Evolutionary conservation across 345 rosid genomes (phyloP), one percentile per base, ranked within the genome.

Genomic region (Brassica cretica): DNA sequence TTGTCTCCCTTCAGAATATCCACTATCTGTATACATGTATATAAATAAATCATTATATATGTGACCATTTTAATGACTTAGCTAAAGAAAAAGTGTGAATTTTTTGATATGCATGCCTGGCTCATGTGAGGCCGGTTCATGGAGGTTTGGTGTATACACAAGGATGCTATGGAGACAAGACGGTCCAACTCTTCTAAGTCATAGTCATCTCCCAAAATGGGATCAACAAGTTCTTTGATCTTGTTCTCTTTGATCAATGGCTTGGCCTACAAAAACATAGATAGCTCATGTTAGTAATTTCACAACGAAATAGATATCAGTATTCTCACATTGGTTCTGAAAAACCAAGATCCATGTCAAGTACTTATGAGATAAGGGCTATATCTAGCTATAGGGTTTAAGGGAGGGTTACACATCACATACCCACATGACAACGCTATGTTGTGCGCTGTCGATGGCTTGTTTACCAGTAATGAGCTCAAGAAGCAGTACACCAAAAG

Each of bases 401-500:
- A 71, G 72, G 56, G 61, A 29, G 10, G 39, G 39, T 46, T 0
- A 21, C 29, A 63, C n/a, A 79, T 58, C 29, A 86, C 97, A 46
- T 80, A 89, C 97, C 97, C 95, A 92, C 93, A 92, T 89, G 49
- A 92, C 95, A 62, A 94, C 87, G 86, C 97, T 94, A 55, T 85
- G 87, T 67, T 91, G 97, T 55, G 93, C 82, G 80, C 89, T 81
- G 56, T 91, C 95, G 19, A 91, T 67, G 12, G 98, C 97, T 87
- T 91, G 92, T 83, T 76, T 86, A 68, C 97, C 98, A 0, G 98
- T 91, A 27, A 91, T 84, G 79, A 89, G 97, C 84, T 94, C 97
- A 51, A 91, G 82, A 60, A 92, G 76, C n/a, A 94, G 72, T 7
- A 94, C 98, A 16, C 98, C 95, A 1, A 82, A 92, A 44, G 95